phyloP scores from a whole-genome alignment of 768 basidiomycete species.

The Harrya chromipes region DNA sequence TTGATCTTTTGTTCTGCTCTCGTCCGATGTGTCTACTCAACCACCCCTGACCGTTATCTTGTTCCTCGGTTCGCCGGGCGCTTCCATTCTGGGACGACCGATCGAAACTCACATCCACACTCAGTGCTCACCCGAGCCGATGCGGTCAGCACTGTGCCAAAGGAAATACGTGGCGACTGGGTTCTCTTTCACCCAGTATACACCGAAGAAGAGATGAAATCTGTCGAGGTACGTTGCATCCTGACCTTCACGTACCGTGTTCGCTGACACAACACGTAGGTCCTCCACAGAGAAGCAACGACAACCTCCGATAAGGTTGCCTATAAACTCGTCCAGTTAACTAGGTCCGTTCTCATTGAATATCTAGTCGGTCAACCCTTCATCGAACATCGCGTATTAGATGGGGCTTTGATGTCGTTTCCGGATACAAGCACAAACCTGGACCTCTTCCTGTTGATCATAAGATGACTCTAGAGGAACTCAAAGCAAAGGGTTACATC shows the following conservation, averaged over 20 bases:
- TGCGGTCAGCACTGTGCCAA: constrained; percentile 53
- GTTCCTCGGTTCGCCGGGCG: constrained; percentile 1
- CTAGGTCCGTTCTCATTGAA: constrained; percentile 39
- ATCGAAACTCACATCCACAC: constrained; percentile 19
- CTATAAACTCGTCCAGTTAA: constrained; percentile 52
- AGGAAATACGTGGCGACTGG: constrained; percentile 73
- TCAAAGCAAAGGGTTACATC: constrained; percentile 70
- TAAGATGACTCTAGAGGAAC: constrained; percentile 67
- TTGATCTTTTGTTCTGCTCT: constrained; percentile 11
- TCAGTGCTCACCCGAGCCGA: constrained; percentile 27
- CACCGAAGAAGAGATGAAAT: constrained; percentile 63
- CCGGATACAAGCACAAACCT: constrained; percentile 75
- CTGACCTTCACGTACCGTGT: background rate
- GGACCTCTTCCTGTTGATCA: constrained; percentile 50
- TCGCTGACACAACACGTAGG: constrained; percentile 37
- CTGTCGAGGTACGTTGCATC: constrained; percentile 54
- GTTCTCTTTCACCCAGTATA: constrained; percentile 94
- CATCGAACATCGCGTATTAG: constrained; percentile 31
- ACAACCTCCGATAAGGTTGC: constrained; percentile 76
- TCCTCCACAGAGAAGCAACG: constrained; percentile 64
- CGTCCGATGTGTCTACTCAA: background rate
- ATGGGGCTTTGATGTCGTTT: constrained; percentile 76
- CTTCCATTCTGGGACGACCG: constrained; percentile 26
- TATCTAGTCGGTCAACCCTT: constrained; percentile 2
- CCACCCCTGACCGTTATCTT: constrained; percentile 5